Evolutionary conservation across 305 asterid genomes (phyloP).

Genomic region (Coffea humblotiana): DNA sequence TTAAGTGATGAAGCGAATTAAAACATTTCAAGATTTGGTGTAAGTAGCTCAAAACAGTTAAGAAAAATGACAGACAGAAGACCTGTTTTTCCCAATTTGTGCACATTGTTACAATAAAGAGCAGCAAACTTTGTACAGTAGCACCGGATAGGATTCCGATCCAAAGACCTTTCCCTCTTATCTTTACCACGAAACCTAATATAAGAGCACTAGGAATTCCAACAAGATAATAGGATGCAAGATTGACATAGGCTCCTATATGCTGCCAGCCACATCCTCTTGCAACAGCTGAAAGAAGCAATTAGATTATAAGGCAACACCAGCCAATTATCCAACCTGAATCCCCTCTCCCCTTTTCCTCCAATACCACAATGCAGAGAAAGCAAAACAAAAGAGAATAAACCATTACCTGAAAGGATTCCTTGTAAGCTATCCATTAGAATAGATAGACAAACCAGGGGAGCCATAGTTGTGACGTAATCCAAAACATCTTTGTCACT

Average conservation of each 20-base stretch:
- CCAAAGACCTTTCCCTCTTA: conserved; percentile 76
- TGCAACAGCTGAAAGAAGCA: conserved; percentile 47
- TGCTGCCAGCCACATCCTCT: conserved; percentile 93
- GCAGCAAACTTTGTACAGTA: conserved; percentile 45
- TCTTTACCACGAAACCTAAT: conserved; percentile 47
- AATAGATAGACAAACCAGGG: conserved; percentile 59
- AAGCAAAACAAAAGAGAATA: neutral
- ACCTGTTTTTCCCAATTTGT: conserved; percentile 73
- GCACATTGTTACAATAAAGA: conserved; percentile 46
- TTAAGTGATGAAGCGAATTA: no score
- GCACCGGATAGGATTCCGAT: conserved; percentile 60
- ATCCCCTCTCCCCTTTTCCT: neutral
- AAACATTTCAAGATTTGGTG: no score
- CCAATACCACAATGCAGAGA: neutral
- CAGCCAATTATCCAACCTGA: neutral
- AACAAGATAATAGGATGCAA: conserved; percentile 65
- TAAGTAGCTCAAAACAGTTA: no score
- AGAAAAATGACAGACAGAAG: neutral
- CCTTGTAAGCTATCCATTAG: conserved; percentile 64
- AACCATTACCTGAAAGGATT: conserved; percentile 48
- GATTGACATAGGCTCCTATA: conserved; percentile 70
- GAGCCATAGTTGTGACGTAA: conserved; percentile 61
- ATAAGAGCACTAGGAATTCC: conserved; percentile 65
- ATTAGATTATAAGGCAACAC: neutral
- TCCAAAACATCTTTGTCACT: conserved; percentile 64